These are phyloP conservation scores for Saccharomycopsis fibuligera DNA, from an alignment of 805 yeast genomes.

Conservation along the genomic window DNA sequence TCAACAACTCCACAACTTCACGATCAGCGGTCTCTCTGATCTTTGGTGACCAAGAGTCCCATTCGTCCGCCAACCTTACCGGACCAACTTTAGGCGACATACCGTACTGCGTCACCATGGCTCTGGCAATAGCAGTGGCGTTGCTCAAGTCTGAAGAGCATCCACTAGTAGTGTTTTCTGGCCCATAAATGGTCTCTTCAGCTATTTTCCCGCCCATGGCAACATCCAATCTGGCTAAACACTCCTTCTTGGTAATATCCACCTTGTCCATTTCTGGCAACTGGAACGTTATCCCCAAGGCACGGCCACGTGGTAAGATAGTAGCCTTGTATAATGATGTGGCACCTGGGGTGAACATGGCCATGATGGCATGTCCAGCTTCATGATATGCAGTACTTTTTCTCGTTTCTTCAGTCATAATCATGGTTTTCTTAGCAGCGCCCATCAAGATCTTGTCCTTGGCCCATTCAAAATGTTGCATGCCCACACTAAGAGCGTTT, in stretches of 20 bases:
- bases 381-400: constrained; percentile 96
- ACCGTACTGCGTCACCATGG: constrained; percentile 95
- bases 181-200: constrained; percentile 87
- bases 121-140: constrained; percentile 91
- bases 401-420: constrained; percentile 90
- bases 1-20: constrained; percentile 73
- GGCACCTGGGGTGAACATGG: constrained; percentile 89
- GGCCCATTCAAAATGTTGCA: constrained; percentile 97
- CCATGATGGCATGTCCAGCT: constrained; percentile 99
- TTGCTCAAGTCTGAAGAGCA: constrained; percentile 85
- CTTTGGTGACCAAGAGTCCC: constrained; percentile 92
- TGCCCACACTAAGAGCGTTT: constrained; percentile 83
- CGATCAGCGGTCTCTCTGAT: constrained; percentile 87
- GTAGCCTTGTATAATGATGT: constrained; percentile 96
- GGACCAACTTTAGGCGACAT: constrained; percentile 96
- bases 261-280: constrained; percentile 97
- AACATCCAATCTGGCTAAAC: constrained; percentile 87
- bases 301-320: constrained; percentile 92
- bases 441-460: constrained; percentile 97
- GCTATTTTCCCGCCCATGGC: constrained; percentile 99
- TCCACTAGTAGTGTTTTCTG: constrained; percentile 90
- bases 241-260: constrained; percentile 84
- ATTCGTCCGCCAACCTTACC: constrained; percentile 77
- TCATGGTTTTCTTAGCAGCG: constrained; percentile 97
- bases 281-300: constrained; percentile 94